These are phyloP conservation scores for Cornus controversa DNA, from an alignment of 148 eudicot species.

Conservation along the genomic window DNA sequence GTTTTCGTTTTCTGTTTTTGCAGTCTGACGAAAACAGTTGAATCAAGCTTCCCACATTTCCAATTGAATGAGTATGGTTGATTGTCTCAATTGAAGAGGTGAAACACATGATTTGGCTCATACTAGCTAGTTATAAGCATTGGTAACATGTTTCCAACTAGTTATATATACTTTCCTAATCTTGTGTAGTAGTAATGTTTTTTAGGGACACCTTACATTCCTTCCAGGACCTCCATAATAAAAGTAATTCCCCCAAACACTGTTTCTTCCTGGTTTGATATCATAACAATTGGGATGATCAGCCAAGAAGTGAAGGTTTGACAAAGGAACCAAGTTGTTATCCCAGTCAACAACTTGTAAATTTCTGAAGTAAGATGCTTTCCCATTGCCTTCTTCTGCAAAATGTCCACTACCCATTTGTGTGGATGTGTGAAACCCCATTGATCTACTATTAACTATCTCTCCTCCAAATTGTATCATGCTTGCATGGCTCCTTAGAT, in stretches of 20 bases:
- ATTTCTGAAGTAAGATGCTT: constrained; percentile 90
- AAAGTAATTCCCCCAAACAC: constrained; percentile 84
- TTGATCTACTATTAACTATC: constrained; percentile 66
- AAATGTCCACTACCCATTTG: constrained; percentile 99
- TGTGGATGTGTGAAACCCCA: constrained; percentile 82
- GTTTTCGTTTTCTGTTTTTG: too few species aligned
- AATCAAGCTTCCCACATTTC: too few species aligned
- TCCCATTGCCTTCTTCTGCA: constrained; percentile 79
- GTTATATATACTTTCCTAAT: too few species aligned
- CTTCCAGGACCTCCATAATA: constrained; percentile 98
- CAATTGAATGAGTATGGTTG: too few species aligned
- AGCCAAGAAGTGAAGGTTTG: constrained; percentile 69
- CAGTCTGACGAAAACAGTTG: too few species aligned
- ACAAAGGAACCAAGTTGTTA: constrained; percentile 72
- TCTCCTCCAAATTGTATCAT: constrained; percentile 99
- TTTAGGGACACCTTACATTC: constrained; percentile 65
- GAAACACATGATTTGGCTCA: too few species aligned
- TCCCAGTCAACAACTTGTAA: constrained; percentile 96
- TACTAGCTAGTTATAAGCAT: too few species aligned
- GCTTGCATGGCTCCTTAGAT: constrained; percentile 68
- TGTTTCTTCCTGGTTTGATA: constrained; percentile 74
- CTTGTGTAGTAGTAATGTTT: too few species aligned
- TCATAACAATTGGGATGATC: constrained; percentile 94
- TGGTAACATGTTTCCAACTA: too few species aligned
- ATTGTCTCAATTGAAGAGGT: too few species aligned